A percentile compares a stretch with the other conserved stretches of the same genome.
phyloP scores from a whole-genome alignment of 2,329 filamentous ascomycete species.

The Diaporthe aspalathi region DNA sequence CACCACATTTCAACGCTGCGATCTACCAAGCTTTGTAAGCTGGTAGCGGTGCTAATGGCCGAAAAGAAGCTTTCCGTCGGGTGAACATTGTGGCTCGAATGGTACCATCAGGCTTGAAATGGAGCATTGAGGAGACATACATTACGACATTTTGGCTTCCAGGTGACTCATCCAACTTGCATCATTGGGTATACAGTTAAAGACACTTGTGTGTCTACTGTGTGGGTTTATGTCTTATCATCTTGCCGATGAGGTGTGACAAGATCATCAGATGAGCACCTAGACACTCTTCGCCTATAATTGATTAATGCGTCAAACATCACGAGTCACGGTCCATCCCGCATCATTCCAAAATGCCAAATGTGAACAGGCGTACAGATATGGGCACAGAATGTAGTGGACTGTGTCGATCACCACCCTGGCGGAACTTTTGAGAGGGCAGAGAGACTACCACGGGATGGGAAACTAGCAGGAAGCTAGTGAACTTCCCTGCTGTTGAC shows the following conservation, averaged over 20 bases:
- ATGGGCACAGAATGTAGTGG: not conserved
- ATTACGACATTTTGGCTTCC: not conserved
- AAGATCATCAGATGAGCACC: not conserved
- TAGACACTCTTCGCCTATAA: not conserved
- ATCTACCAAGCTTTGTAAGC: no score
- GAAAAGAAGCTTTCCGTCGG: no score
- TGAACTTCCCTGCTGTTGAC: not conserved
- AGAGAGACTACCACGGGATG: not conserved
- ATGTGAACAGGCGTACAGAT: not conserved
- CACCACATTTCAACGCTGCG: no score
- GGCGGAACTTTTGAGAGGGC: not conserved
- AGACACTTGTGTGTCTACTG: not conserved
- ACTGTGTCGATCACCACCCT: not conserved
- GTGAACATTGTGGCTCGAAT: no score
- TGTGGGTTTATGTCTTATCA: not conserved
- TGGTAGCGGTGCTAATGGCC: no score
- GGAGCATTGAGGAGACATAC: not conserved
- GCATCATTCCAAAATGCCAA: not conserved
- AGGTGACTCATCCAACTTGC: no score
- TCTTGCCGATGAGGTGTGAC: not conserved
- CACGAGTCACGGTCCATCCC: not conserved
- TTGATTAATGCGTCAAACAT: not conserved
- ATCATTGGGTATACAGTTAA: not conserved
- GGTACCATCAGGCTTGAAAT: no score
- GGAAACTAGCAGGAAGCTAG: not conserved